Conservation (phyloP, 1,284 basidiomycete species). For the Thelephora terrestris region DNA sequence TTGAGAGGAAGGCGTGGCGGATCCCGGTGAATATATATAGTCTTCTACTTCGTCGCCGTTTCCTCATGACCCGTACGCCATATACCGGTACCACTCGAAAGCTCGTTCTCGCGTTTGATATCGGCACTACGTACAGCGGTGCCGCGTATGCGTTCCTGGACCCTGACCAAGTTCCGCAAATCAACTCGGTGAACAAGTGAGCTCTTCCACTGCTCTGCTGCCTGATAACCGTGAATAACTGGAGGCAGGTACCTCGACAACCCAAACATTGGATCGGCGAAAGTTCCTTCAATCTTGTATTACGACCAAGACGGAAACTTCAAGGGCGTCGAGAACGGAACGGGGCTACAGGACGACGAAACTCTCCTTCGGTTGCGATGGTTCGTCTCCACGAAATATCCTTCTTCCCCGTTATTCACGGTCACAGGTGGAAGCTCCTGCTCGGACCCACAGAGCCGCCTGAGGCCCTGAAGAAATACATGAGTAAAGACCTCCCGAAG, state of each 20-base stretch:
- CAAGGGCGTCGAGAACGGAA: conserved; percentile 31
- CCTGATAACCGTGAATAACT: too few species aligned
- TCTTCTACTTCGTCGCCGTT: too few species aligned
- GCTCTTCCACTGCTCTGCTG: conserved; percentile 28
- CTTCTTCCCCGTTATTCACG: too few species aligned
- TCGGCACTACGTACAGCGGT: conserved; percentile 36
- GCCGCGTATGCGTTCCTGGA: conserved; percentile 36
- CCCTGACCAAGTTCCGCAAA: conserved; percentile 35
- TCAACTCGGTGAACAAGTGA: conserved; percentile 38
- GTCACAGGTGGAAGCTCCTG: background rate
- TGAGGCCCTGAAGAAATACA: background rate
- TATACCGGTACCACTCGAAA: conserved; percentile 21
- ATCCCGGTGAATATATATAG: too few species aligned
- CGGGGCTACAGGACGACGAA: conserved; percentile 44
- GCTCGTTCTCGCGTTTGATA: too few species aligned
- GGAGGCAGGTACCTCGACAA: too few species aligned
- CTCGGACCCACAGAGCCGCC: too few species aligned
- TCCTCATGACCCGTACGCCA: background rate
- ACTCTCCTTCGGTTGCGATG: conserved; percentile 39
- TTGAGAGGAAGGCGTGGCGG: too few species aligned
- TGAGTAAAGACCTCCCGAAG: background rate
- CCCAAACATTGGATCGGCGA: too few species aligned
- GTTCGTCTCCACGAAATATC: too few species aligned
- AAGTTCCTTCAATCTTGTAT: conserved; percentile 54
- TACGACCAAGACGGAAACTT: conserved; percentile 41